Evolutionary conservation across 1,139 yeast genomes (phyloP).

Genomic region (Ogataea hybrid): DNA sequence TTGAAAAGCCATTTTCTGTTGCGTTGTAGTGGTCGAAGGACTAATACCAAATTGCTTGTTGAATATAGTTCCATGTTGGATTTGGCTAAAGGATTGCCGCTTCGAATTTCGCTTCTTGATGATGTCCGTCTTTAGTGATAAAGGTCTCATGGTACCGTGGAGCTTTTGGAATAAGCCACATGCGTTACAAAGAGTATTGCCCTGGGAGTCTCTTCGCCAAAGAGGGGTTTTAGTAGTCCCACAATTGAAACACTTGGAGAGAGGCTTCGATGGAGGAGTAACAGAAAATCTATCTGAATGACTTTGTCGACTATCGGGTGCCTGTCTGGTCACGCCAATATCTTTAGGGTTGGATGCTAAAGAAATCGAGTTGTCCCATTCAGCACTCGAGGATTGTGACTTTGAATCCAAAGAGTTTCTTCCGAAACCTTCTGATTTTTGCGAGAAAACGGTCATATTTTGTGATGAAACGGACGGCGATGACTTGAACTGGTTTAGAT

Average conservation of each 20-base stretch:
- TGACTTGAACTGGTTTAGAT: conserved; percentile 18
- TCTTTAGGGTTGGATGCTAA: neutral
- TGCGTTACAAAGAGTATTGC: conserved; percentile 59
- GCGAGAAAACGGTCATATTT: conserved; percentile 20
- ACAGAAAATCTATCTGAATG: neutral
- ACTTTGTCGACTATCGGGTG: neutral
- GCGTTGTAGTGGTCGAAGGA: neutral
- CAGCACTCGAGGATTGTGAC: neutral
- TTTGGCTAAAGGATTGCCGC: conserved; percentile 24
- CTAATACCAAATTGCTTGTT: conserved; percentile 8
- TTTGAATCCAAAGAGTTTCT: neutral
- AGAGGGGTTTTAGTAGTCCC: conserved; percentile 56
- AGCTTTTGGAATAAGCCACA: conserved; percentile 57
- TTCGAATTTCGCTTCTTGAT: conserved; percentile 53
- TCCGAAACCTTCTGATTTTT: neutral
- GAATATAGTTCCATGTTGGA: conserved; percentile 8
- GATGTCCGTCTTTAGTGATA: conserved; percentile 55
- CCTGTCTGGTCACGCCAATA: neutral
- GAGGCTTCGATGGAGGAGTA: conserved; percentile 15
- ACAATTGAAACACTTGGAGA: conserved; percentile 47
- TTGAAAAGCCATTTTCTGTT: neutral
- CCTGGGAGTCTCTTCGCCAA: conserved; percentile 57
- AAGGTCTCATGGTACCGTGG: conserved; percentile 59
- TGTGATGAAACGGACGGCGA: conserved; percentile 23
- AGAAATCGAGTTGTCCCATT: neutral